Percentiles rank a stretch among this genome's conserved stretches.
Evolutionary conservation across 192 early-diverging fungal species (phyloP).

Genomic region (Neocallimastix lanati): DNA sequence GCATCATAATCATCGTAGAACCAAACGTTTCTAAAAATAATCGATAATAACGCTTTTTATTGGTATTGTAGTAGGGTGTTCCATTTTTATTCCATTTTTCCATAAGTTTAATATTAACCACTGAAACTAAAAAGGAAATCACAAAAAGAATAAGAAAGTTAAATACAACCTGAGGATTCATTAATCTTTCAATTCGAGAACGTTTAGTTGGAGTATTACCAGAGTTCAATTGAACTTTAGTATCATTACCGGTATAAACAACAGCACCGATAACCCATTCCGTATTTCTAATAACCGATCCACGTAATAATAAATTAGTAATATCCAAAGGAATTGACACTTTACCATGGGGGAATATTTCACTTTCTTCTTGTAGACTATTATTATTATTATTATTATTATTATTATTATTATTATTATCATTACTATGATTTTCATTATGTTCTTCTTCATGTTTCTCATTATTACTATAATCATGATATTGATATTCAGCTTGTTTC

Average conservation of each 20-base stretch:
- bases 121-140: constrained; percentile 27
- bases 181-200: constrained; percentile 71
- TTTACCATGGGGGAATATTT: neutral
- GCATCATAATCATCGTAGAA: constrained; percentile 66
- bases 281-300: constrained; percentile 85
- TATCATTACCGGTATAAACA: constrained; percentile 80
- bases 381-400: neutral
- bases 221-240: constrained; percentile 91
- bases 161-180: constrained; percentile 68
- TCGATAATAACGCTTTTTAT: no score
- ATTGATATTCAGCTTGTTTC: neutral
- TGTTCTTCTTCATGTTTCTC: no score
- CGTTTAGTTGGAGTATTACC: constrained; percentile 84
- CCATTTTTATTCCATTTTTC: constrained; percentile 11
- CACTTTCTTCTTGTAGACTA: neutral
- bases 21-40: neutral
- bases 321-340: neutral
- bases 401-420: constrained; percentile 1
- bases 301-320: constrained; percentile 51
- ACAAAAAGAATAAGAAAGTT: constrained; percentile 65
- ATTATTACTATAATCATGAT: no score
- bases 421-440: constrained; percentile 12
- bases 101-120: constrained; percentile 6
- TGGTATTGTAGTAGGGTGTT: neutral
- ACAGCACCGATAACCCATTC: constrained; percentile 69